phyloP scores from a whole-genome alignment of 768 basidiomycete species.

The Neoboletus brunneissimus region DNA sequence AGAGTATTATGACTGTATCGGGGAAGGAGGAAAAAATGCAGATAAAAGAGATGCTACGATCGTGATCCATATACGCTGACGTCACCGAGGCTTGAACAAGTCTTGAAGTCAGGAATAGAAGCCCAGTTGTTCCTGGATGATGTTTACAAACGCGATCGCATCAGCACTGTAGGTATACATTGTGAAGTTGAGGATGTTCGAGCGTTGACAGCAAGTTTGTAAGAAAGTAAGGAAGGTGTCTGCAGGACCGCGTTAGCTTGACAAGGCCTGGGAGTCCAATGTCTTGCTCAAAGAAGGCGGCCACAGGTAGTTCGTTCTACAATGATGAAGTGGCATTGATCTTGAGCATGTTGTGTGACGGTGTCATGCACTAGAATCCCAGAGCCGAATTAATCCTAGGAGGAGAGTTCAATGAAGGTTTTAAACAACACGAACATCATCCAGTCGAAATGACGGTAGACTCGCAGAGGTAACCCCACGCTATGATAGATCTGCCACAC shows the following conservation, averaged over 20 bases:
- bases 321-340: background rate
- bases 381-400: background rate
- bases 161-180: too few species aligned
- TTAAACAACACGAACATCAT: too few species aligned
- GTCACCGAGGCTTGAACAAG: background rate
- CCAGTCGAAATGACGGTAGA: too few species aligned
- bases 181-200: too few species aligned
- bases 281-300: too few species aligned
- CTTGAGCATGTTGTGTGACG: background rate
- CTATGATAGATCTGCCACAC: too few species aligned
- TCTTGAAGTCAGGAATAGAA: too few species aligned
- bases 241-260: background rate
- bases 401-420: background rate
- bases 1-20: background rate
- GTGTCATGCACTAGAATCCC: background rate
- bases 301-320: background rate
- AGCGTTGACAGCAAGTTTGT: background rate
- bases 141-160: too few species aligned
- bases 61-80: background rate
- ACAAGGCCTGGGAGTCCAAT: too few species aligned
- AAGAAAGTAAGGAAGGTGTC: background rate
- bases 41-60: too few species aligned
- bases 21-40: background rate
- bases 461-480: too few species aligned
- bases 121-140: too few species aligned